phyloP scores from a whole-genome alignment of 164 flowering plant genomes.

The Macadamia tetraphylla region DNA sequence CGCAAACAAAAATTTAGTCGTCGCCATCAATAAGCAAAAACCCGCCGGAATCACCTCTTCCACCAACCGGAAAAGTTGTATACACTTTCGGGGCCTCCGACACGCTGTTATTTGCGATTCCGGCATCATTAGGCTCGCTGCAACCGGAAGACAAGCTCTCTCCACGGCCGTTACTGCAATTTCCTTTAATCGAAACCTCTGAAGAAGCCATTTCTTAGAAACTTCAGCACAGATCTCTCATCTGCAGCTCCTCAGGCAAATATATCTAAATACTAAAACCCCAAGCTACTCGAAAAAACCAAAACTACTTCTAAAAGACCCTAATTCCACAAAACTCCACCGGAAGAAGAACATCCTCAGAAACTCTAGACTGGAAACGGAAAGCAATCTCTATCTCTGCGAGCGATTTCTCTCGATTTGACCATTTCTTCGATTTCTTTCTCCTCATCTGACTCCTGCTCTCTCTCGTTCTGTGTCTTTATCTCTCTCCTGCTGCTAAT shows the following conservation, averaged over 20 bases:
- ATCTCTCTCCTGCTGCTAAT: neutral
- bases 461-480: neutral
- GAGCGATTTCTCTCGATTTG: neutral
- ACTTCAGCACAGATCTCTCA: constrained; percentile 38
- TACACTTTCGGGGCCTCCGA: constrained; percentile 26
- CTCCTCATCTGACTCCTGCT: neutral
- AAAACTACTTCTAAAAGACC: neutral
- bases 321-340: neutral
- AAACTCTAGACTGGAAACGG: neutral
- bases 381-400: neutral
- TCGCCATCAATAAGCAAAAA: neutral
- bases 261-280: no score
- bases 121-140: constrained; percentile 22
- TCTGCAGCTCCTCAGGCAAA: constrained; percentile 9
- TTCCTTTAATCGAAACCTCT: constrained; percentile 32
- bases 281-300: no score
- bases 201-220: constrained; percentile 24
- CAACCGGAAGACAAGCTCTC: constrained; percentile 27
- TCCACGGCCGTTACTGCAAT: constrained; percentile 19
- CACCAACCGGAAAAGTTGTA: constrained; percentile 13
- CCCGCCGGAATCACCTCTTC: constrained; percentile 17
- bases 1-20: neutral
- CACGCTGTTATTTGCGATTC: constrained; percentile 3
- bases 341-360: neutral
- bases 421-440: neutral